phyloP scores from a whole-genome alignment of 2,329 filamentous ascomycete genomes.

The Xylaria sp. region DNA sequence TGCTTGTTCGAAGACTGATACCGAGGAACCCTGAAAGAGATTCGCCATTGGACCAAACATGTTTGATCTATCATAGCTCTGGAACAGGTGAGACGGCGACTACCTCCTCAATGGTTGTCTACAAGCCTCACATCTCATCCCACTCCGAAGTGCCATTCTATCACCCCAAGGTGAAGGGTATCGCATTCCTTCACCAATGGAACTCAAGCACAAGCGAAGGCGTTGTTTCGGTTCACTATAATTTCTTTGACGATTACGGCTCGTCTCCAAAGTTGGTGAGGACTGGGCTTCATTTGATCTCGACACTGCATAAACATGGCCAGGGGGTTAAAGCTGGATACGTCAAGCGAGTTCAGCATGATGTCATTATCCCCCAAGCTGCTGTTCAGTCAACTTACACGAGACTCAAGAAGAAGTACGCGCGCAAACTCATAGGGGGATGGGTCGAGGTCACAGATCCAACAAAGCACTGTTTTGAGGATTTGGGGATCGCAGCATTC shows the following conservation, averaged over 20 bases:
- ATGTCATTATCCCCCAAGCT: constrained; percentile 80
- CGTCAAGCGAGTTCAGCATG: constrained; percentile 85
- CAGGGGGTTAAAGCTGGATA: constrained; percentile 74
- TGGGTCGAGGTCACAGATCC: constrained; percentile 93
- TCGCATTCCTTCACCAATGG: constrained; percentile 82
- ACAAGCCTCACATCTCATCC: constrained; percentile 76
- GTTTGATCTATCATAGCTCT: constrained; percentile 70
- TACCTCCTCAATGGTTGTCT: constrained; percentile 73
- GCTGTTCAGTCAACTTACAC: constrained; percentile 85
- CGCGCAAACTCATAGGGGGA: constrained; percentile 71
- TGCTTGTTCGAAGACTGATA: constrained; percentile 80
- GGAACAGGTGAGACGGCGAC: constrained; percentile 49
- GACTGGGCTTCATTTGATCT: constrained; percentile 75
- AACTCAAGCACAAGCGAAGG: constrained; percentile 56
- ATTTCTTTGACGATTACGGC: constrained; percentile 58
- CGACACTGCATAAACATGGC: constrained; percentile 78
- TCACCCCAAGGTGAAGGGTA: constrained; percentile 78
- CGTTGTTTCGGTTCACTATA: constrained; percentile 69
- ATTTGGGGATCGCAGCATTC: constrained; percentile 90
- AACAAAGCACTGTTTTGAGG: constrained; percentile 93
- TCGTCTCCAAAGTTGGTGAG: constrained; percentile 65
- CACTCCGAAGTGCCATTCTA: constrained; percentile 82
- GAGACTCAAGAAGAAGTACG: constrained; percentile 82
- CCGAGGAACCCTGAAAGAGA: constrained; percentile 85
- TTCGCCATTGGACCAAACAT: constrained; percentile 81